phyloP scores from a whole-genome alignment of 2,329 filamentous ascomycete genomes.

The Akanthomyces lecanii region DNA sequence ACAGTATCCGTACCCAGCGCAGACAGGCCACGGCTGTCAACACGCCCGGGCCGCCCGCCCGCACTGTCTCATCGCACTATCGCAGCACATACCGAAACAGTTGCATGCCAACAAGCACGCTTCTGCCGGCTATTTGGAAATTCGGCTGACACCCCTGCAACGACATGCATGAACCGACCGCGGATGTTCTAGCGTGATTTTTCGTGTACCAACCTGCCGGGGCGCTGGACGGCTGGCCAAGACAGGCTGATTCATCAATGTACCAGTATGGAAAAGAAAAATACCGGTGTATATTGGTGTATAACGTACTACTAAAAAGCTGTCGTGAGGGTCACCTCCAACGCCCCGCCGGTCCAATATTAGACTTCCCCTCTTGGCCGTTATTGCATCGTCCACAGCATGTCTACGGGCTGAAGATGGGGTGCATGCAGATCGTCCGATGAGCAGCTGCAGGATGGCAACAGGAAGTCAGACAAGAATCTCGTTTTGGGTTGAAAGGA shows the following conservation, averaged over 20 bases:
- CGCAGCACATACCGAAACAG: background rate
- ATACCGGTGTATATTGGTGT: too few relatives aligned
- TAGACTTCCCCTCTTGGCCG: background rate
- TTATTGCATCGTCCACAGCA: background rate
- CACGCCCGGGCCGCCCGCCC: background rate
- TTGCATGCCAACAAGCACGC: background rate
- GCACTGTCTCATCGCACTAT: background rate
- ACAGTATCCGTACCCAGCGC: background rate
- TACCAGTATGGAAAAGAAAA: too few relatives aligned
- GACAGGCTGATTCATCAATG: too few relatives aligned
- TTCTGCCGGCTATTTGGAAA: too few relatives aligned
- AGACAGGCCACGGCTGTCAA: background rate
- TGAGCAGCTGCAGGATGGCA: background rate
- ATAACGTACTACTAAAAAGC: too few relatives aligned
- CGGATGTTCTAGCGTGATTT: too few relatives aligned
- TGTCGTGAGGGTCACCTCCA: background rate
- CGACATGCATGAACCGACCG: too few relatives aligned
- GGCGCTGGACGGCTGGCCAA: too few relatives aligned
- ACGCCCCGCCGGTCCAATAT: background rate
- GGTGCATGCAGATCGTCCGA: background rate
- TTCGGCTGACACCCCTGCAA: too few relatives aligned
- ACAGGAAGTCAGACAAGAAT: background rate
- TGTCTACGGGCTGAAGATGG: background rate
- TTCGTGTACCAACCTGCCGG: too few relatives aligned
- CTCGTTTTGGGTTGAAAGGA: background rate